These are phyloP conservation scores for Neofusicoccum cordaticola DNA, from an alignment of 2,329 filamentous ascomycete species.

Conservation along the genomic window DNA sequence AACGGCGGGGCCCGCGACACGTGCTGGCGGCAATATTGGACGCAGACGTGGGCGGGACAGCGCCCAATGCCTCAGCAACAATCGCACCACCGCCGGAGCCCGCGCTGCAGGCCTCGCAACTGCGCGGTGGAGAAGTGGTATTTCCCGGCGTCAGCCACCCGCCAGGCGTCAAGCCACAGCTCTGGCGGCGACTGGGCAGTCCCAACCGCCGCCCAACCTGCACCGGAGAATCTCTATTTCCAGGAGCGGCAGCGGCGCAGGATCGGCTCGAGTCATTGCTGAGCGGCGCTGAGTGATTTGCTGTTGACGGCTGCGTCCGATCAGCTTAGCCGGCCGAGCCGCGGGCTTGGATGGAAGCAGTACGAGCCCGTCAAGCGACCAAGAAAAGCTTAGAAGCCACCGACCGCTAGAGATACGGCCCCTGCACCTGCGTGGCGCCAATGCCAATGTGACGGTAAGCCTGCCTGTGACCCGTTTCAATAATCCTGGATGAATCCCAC, in stretches of 20 bases:
- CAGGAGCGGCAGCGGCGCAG: neutral
- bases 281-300: neutral
- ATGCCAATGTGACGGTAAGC: slow-evolving; percentile 10
- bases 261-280: neutral
- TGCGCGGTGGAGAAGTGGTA: neutral
- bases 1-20: neutral
- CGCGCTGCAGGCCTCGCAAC: neutral
- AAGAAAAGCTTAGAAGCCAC: slow-evolving; percentile 12
- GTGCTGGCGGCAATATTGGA: neutral
- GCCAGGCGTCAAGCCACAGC: neutral
- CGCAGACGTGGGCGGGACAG: neutral
- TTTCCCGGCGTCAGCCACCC: neutral
- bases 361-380: slow-evolving; percentile 13
- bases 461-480: slow-evolving; percentile 8
- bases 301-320: neutral
- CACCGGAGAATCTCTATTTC: neutral
- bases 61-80: neutral
- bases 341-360: slow-evolving; percentile 6
- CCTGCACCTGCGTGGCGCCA: slow-evolving; percentile 12
- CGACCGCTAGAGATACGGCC: slow-evolving; percentile 11
- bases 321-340: slow-evolving; percentile 15
- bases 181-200: neutral
- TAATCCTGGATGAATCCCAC: slow-evolving; percentile 14
- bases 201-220: neutral
- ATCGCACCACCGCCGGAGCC: neutral